Evolutionary conservation across 2,329 filamentous ascomycete genomes (phyloP).

Genomic region (Curvularia hawaiiensis): DNA sequence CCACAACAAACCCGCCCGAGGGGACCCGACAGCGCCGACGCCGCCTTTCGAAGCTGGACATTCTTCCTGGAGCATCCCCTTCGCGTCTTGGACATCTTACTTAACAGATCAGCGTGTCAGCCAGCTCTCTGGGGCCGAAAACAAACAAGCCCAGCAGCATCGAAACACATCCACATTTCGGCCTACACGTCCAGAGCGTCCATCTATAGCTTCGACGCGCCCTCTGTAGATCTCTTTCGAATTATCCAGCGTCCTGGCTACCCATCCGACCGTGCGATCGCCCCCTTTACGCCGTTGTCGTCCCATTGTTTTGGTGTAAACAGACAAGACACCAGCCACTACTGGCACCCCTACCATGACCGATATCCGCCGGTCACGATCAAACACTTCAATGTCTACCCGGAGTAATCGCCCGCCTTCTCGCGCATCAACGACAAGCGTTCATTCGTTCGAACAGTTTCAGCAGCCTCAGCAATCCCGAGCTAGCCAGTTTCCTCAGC

Average conservation of each 20-base stretch:
- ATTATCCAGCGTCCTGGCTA: not conserved
- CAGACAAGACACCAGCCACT: slow-evolving; percentile 25
- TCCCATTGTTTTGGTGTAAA: slow-evolving; percentile 45
- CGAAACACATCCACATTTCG: slow-evolving; percentile 6
- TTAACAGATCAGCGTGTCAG: slow-evolving; percentile 15
- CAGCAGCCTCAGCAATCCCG: slow-evolving; percentile 28
- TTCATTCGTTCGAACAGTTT: slow-evolving; percentile 49
- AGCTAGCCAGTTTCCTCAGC: slow-evolving; percentile 22
- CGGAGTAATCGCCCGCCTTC: slow-evolving; percentile 54
- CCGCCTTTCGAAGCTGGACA: slow-evolving; percentile 26
- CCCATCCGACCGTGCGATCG: slow-evolving; percentile 2
- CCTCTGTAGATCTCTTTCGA: not conserved
- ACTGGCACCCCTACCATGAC: slow-evolving; percentile 39
- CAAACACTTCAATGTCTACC: slow-evolving; percentile 52
- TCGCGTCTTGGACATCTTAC: slow-evolving; percentile 14
- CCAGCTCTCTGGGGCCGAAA: slow-evolving; percentile 16
- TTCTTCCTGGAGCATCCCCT: slow-evolving; percentile 22
- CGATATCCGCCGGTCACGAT: slow-evolving; percentile 51
- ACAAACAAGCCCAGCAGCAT: slow-evolving; percentile 24
- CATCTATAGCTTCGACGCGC: slow-evolving; percentile 5
- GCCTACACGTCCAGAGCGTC: slow-evolving; percentile 4
- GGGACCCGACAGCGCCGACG: slow-evolving; percentile 25
- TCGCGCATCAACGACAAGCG: slow-evolving; percentile 56
- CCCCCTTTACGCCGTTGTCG: slow-evolving; percentile 19
- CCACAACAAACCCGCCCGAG: slow-evolving; percentile 34